Conservation (phyloP, 2,329 filamentous ascomycete genomes). For the Thermoascus crustaceus region DNA sequence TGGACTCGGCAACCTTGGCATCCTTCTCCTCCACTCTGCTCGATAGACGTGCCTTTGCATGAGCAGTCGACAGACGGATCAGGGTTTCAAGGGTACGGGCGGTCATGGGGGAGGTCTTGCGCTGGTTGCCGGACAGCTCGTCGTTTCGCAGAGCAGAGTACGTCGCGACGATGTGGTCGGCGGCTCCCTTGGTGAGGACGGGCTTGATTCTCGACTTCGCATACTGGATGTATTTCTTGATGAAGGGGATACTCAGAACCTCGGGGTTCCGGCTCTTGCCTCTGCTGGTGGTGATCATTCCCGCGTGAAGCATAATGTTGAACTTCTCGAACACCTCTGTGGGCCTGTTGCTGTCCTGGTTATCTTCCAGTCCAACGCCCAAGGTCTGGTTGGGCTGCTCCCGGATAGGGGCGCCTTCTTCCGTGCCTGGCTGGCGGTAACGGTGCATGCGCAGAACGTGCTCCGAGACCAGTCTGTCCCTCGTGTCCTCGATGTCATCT, state of each 20-base stretch:
- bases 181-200: slow-evolving; percentile 79
- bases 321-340: slow-evolving; percentile 95
- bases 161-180: slow-evolving; percentile 81
- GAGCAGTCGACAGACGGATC: slow-evolving; percentile 94
- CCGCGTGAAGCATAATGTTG: slow-evolving; percentile 90
- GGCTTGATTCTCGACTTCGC: slow-evolving; percentile 89
- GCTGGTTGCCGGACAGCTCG: slow-evolving; percentile 87
- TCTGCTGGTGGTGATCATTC: slow-evolving; percentile 70
- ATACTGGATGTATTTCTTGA: slow-evolving; percentile 99
- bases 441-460: slow-evolving; percentile 96
- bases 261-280: slow-evolving; percentile 70
- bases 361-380: slow-evolving; percentile 74
- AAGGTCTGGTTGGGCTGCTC: slow-evolving; percentile 78
- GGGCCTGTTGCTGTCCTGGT: slow-evolving; percentile 61
- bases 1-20: slow-evolving; percentile 76
- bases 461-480: slow-evolving; percentile 86
- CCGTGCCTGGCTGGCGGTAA: slow-evolving; percentile 83
- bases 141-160: slow-evolving; percentile 94
- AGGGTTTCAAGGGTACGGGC: slow-evolving; percentile 94
- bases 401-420: slow-evolving; percentile 89
- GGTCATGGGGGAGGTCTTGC: slow-evolving; percentile 89
- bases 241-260: slow-evolving; percentile 90
- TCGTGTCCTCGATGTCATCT: slow-evolving; percentile 91
- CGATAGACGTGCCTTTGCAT: slow-evolving; percentile 85
- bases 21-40: slow-evolving; percentile 84